These are phyloP conservation scores for Takashimella tepidaria DNA, from an alignment of 1,284 basidiomycete genomes.

Conservation along the genomic window DNA sequence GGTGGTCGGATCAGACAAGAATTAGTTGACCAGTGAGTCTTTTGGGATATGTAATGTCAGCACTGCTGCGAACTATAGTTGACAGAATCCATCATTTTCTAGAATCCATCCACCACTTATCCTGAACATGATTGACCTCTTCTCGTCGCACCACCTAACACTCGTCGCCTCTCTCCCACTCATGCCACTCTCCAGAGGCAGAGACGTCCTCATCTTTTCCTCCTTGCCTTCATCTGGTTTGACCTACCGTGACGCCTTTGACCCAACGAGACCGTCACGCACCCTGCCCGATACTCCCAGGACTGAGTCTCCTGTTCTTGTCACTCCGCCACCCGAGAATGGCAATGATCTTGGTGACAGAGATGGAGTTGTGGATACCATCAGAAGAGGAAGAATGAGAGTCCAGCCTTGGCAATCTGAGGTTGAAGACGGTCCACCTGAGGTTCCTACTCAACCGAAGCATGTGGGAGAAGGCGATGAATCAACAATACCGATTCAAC, in stretches of 20 bases:
- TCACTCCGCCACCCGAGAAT: background rate
- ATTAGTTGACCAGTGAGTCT: slow-evolving; percentile 28
- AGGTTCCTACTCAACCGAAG: no score
- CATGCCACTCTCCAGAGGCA: slow-evolving; percentile 23
- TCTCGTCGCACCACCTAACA: slow-evolving; percentile 25
- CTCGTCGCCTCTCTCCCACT: slow-evolving; percentile 35
- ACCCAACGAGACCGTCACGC: slow-evolving; percentile 14
- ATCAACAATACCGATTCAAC: background rate
- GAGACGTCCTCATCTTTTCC: slow-evolving; percentile 40
- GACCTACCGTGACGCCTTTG: slow-evolving; percentile 24
- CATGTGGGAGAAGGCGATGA: no score
- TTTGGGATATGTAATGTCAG: background rate
- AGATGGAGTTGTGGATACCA: background rate
- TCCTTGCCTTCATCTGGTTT: slow-evolving; percentile 30
- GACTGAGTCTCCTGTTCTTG: background rate
- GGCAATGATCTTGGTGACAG: no score
- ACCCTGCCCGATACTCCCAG: background rate
- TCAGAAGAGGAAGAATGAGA: background rate
- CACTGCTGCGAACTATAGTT: background rate
- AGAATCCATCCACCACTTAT: slow-evolving; percentile 36
- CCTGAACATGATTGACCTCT: slow-evolving; percentile 28
- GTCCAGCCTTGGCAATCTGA: background rate
- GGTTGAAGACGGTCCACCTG: background rate
- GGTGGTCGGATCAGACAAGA: slow-evolving; percentile 26
- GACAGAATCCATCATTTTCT: background rate